Base-by-base conservation (phyloP, 257 asterid species). In the Petunia axillaris region DNA sequence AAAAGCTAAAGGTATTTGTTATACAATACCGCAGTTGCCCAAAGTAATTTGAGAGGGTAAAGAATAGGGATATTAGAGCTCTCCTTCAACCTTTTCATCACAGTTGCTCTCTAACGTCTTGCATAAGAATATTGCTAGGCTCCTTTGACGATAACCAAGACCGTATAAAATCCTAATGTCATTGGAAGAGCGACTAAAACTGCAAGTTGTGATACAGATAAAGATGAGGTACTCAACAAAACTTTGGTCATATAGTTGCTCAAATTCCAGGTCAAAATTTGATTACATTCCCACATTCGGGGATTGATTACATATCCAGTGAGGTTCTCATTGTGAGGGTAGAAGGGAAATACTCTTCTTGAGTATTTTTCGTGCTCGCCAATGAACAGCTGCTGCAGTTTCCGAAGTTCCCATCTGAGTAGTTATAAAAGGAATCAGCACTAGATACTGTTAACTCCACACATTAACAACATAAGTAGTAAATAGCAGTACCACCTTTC, bases 381-480 rank as follows among this genome's bases (percentile, higher is more conserved):
- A 96, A 79, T 87, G 89, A 81, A 96, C 91, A 53, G 97, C 94
- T 64, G 98, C 97, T 13, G 97, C 97, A 76, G 94, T 89, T 86
- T 92, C 98, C 4, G 98, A 85, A 14, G 94, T 89, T 83, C 99
- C 98, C 88, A 91, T 81, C 99, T 96, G 95, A 81, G 64, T 54
- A 63, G 75, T 76, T 37, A n/a, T 74, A 76, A 43, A n/a, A 39
- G 78, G 63, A 71, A 48, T 38, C 35, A 53, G 76, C 62, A 40
- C 64, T 64, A 54, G 41, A 81, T 63, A 9, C 2, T 16, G 25
- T 3, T 36, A 37, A 9, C 6, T 35, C 54, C 52, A 73, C 53
- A 48, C 50, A 37, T 4, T 48, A 16, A 0, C 14, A 11, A 53
- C 48, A 64, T 37, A 65, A 50, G 25, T 25, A 25, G 40, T 35